A percentile compares a stretch with the other conserved stretches of the same genome.
phyloP scores from a whole-genome alignment of 2,329 filamentous ascomycete species.

The Cladosporium sp. region DNA sequence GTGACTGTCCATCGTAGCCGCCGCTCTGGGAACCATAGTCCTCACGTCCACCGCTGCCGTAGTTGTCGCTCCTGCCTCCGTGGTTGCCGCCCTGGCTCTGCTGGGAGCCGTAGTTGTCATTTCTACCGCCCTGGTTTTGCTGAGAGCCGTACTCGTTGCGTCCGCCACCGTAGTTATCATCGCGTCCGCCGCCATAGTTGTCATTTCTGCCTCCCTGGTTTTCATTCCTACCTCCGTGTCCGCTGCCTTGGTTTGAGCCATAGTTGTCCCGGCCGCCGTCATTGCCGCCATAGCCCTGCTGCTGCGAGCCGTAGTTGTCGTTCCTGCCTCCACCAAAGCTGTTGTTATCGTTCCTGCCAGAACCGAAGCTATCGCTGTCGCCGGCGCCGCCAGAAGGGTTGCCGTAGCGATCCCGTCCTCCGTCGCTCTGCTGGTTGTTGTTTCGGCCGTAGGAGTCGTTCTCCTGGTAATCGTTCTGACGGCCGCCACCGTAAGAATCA shows the following conservation, averaged over 20 bases:
- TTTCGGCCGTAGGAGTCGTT: background rate
- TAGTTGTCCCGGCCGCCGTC: conserved; percentile 11
- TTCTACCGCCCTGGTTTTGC: conserved; percentile 23
- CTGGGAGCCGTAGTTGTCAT: background rate
- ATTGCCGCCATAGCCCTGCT: conserved; percentile 21
- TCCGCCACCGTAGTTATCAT: conserved; percentile 16
- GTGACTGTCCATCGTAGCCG: no score
- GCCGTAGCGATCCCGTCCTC: conserved; percentile 20
- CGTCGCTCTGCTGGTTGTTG: conserved; percentile 9
- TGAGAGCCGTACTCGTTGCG: conserved; percentile 19
- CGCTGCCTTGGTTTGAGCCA: conserved; percentile 19
- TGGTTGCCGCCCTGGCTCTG: conserved; percentile 30
- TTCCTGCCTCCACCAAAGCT: conserved; percentile 4
- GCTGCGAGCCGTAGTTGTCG: conserved; percentile 16
- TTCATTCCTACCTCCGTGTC: conserved; percentile 25
- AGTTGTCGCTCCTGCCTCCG: conserved; percentile 2
- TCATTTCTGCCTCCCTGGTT: background rate
- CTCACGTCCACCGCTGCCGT: conserved; percentile 15
- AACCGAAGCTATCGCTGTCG: conserved; percentile 21
- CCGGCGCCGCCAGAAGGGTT: conserved; percentile 16
- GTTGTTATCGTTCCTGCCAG: background rate
- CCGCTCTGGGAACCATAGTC: conserved; percentile 19
- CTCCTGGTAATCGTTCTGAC: conserved; percentile 21
- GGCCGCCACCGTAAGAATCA: conserved; percentile 22
- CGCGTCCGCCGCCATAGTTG: background rate